These are phyloP conservation scores for Phialophora verrucosa DNA, from an alignment of 2,329 filamentous ascomycete genomes.

Conservation along the genomic window DNA sequence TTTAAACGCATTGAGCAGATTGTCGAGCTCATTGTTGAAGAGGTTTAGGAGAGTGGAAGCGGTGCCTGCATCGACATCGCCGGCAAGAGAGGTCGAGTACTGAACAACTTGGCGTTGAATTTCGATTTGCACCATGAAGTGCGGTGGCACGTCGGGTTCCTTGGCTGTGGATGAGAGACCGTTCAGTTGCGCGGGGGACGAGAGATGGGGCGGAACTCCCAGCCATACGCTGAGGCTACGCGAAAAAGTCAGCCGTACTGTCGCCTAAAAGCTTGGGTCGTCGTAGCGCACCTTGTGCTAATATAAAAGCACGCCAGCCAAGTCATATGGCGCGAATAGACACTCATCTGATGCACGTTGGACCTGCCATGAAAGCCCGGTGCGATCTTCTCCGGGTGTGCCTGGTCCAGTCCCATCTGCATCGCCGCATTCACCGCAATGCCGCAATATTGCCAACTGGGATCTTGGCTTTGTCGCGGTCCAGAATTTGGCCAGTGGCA, in stretches of 20 bases:
- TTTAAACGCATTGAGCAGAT: background rate
- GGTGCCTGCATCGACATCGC: constrained; percentile 15
- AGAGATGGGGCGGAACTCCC: constrained; percentile 20
- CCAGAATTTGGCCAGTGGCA: constrained; percentile 24
- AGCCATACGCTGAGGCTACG: constrained; percentile 22
- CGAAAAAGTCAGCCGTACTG: background rate
- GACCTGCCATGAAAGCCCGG: constrained; percentile 9
- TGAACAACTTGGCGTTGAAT: constrained; percentile 23
- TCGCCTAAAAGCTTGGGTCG: background rate
- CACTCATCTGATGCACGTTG: constrained; percentile 15
- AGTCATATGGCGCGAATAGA: constrained; percentile 18
- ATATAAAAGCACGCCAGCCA: constrained; percentile 23
- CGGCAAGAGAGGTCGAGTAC: constrained; percentile 20
- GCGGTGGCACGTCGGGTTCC: constrained; percentile 12
- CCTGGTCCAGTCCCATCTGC: constrained; percentile 22
- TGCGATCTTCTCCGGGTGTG: constrained; percentile 4
- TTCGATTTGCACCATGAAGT: constrained; percentile 20
- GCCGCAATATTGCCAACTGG: constrained; percentile 23
- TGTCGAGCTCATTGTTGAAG: constrained; percentile 25
- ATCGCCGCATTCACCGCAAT: constrained; percentile 22
- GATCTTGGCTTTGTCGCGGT: constrained; percentile 11
- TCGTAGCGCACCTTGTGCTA: constrained; percentile 19
- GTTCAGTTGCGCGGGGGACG: constrained; percentile 14
- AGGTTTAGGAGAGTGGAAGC: constrained; percentile 17
- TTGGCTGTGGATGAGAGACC: constrained; percentile 14